phyloP scores from a whole-genome alignment of 1,284 basidiomycete genomes.

The Laetiporus sulphureus region DNA sequence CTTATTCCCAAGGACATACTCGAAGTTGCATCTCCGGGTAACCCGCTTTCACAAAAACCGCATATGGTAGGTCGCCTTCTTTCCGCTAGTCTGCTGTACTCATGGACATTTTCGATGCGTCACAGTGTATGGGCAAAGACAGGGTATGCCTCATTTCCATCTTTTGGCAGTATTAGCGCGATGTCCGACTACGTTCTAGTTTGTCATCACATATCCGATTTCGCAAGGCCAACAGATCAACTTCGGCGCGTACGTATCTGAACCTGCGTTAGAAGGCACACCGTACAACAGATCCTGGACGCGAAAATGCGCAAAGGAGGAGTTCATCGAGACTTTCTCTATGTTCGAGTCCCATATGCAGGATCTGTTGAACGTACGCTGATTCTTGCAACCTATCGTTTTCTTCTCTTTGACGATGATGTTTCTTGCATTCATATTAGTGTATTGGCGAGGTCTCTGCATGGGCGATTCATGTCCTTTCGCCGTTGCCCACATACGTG shows the following conservation, averaged over 20 bases:
- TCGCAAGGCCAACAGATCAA: constrained; percentile 39
- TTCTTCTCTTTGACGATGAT: neutral
- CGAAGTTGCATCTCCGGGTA: constrained; percentile 6
- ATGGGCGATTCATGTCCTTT: constrained; percentile 27
- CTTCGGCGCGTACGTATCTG: constrained; percentile 38
- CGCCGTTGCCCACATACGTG: constrained; percentile 16
- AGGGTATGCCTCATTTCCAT: no score
- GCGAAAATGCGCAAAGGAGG: constrained; percentile 26
- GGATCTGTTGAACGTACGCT: constrained; percentile 35
- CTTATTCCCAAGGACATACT: no score
- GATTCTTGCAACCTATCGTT: no score
- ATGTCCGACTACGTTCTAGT: no score
- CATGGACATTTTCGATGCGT: no score
- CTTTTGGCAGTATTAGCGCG: no score
- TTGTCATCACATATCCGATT: constrained; percentile 44
- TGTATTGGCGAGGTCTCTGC: constrained; percentile 23
- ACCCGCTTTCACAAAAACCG: constrained; percentile 1
- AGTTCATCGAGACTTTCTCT: constrained; percentile 31
- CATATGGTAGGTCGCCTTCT: no score
- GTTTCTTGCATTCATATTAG: constrained; percentile 8
- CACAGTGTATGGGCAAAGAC: no score
- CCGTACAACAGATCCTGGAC: constrained; percentile 39
- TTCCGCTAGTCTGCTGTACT: no score
- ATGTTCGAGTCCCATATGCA: constrained; percentile 43
- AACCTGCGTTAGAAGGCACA: constrained; percentile 33